Conservation (phyloP, 2,329 filamentous ascomycete genomes). For the Coleophoma eucalyptorum region DNA sequence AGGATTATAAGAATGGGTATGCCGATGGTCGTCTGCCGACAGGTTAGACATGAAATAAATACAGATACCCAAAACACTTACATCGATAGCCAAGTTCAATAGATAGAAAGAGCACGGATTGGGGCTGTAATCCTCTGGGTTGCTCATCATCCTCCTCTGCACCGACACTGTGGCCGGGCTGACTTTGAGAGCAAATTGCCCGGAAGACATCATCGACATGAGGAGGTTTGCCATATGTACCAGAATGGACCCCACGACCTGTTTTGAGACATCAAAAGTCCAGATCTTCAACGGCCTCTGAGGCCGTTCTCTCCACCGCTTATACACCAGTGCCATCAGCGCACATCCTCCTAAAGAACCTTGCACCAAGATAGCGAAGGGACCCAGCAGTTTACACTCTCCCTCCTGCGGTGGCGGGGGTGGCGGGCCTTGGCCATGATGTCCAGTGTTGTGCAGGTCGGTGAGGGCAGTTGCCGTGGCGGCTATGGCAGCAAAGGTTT, state of each 20-base stretch:
- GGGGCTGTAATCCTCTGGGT: slow-evolving; percentile 59
- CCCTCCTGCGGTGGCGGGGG: slow-evolving; percentile 42
- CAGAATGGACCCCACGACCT: slow-evolving; percentile 89
- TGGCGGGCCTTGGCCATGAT: not conserved
- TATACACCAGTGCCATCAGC: slow-evolving; percentile 83
- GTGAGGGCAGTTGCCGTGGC: slow-evolving; percentile 20
- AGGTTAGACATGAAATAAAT: not conserved
- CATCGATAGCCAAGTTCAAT: slow-evolving; percentile 90
- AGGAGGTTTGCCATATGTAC: slow-evolving; percentile 90
- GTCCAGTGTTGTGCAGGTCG: not conserved
- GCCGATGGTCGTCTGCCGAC: slow-evolving; percentile 80
- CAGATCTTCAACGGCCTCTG: slow-evolving; percentile 93
- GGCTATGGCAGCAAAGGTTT: slow-evolving; percentile 24
- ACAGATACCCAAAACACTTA: slow-evolving; percentile 46
- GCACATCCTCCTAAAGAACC: slow-evolving; percentile 80
- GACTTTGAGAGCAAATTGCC: slow-evolving; percentile 68
- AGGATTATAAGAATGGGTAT: slow-evolving; percentile 93
- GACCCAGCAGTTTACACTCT: slow-evolving; percentile 83
- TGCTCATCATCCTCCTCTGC: slow-evolving; percentile 29
- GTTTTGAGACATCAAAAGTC: slow-evolving; percentile 97
- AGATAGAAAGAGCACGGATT: slow-evolving; percentile 98
- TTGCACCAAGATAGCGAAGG: slow-evolving; percentile 90
- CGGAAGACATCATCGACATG: slow-evolving; percentile 94
- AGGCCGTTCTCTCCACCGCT: slow-evolving; percentile 87
- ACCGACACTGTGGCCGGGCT: slow-evolving; percentile 33